phyloP scores from a whole-genome alignment of 768 basidiomycete genomes.

The Kwoniella sp. region DNA sequence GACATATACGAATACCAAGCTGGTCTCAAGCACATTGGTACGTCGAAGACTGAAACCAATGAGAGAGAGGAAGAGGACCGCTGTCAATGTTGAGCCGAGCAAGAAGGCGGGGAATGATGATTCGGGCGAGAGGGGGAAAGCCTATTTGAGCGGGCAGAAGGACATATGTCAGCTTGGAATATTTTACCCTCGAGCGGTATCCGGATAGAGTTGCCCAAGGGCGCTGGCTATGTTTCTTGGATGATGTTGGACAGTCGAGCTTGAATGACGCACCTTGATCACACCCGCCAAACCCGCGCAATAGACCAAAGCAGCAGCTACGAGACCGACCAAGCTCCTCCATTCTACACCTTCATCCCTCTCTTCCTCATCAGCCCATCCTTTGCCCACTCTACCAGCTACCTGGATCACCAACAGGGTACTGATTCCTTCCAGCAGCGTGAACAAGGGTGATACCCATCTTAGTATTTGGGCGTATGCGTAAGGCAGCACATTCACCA shows the following conservation, averaged over 20 bases:
- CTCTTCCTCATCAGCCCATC: conserved; percentile 55
- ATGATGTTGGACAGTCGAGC: too few species aligned
- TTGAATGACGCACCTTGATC: conserved; percentile 44
- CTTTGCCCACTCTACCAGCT: conserved; percentile 51
- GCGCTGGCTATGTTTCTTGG: too few species aligned
- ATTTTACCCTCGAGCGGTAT: too few species aligned
- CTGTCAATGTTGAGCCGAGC: conserved; percentile 81
- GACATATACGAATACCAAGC: conserved; percentile 80
- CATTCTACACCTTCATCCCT: conserved; percentile 53
- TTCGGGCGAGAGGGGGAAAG: conserved; percentile 75
- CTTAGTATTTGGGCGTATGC: conserved; percentile 51
- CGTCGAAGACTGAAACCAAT: conserved; percentile 86
- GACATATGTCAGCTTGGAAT: neutral
- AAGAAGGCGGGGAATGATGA: conserved; percentile 86
- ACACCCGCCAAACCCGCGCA: conserved; percentile 48
- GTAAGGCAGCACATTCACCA: conserved; percentile 48
- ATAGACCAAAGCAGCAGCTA: conserved; percentile 48
- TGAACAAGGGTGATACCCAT: conserved; percentile 54
- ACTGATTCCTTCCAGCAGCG: conserved; percentile 53
- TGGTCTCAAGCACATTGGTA: conserved; percentile 91
- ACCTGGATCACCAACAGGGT: conserved; percentile 54
- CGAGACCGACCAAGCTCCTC: conserved; percentile 50
- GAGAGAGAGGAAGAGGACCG: conserved; percentile 83
- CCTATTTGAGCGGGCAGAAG: conserved; percentile 18
- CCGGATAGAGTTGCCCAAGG: too few species aligned